Conservation (phyloP, 2,329 filamentous ascomycete species). For the Coleophoma eucalyptorum region DNA sequence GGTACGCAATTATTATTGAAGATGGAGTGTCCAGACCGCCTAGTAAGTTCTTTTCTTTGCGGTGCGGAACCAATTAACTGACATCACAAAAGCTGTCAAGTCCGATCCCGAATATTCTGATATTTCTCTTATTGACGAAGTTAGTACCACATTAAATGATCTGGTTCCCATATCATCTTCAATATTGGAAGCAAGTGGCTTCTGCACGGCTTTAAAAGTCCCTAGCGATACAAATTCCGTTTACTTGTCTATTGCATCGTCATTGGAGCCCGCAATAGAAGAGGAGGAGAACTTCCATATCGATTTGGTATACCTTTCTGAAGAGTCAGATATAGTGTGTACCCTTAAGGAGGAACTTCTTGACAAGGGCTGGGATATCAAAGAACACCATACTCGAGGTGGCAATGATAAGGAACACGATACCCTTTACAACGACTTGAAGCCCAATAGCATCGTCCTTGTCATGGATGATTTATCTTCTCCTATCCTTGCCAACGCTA, state of each 20-base stretch:
- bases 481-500: constrained; percentile 3
- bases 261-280: neutral
- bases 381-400: neutral
- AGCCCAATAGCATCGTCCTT: constrained; percentile 6
- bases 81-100: neutral
- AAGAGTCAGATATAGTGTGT: neutral
- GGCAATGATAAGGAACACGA: neutral
- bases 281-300: neutral
- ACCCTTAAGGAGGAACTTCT: neutral
- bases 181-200: neutral
- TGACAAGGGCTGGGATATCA: neutral
- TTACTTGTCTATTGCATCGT: neutral
- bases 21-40: neutral
- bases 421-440: neutral
- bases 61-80: neutral
- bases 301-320: neutral
- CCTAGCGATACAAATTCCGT: neutral
- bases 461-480: constrained; percentile 11
- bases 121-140: neutral
- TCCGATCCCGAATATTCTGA: neutral
- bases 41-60: neutral
- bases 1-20: neutral
- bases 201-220: neutral
- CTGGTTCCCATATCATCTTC: neutral
- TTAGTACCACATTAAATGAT: neutral